Evolutionary conservation across 2,329 filamentous ascomycete genomes (phyloP), one percentile per base, ranked within the genome.

Genomic region (Fusarium tanahbumbuense): DNA sequence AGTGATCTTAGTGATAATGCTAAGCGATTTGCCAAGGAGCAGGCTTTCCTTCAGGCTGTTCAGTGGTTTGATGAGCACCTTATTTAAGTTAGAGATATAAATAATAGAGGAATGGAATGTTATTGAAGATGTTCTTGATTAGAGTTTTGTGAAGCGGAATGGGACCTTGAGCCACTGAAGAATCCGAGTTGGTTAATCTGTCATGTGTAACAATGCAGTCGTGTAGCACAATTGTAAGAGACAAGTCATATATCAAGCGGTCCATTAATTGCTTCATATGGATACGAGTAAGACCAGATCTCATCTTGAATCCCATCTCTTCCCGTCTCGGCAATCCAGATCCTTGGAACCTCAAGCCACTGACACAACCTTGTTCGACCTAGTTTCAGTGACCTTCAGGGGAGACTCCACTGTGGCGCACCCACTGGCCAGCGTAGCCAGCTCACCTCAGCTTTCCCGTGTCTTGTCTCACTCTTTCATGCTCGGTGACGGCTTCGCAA

Each of bases 21-120:
- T 59, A 81, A 87, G 75, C 88, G 86, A 79, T 94, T 89, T 77
- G 91, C 89, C 32, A 94, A 94, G 84, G 91, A 95, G 81, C 86
- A 89, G 77, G 92, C 93, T 1, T 94, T 94, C 78, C 81, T 86
- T 70, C 92, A 95, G 84, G 92, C 92, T 27, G 85, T 93, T 55
- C 80, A 84, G 61, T 96, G 92, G 91, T 94, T 95, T 75, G 86
- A 91, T 57, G 83, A 89, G 18, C 82, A 76, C 54, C 63, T 81
- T 23, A 12, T 50, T 12, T 68, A 53, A 53, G 12, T 32, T 47
- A 37, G 10, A 37, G 5, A 46, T 48, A 53, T 58, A 42, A 58
- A 13, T 6, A 58, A 37, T 20, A 53, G 13, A 25, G 30, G 27
- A 52, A 23, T n/a, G 20, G 30, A 52, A 23, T 20, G 22, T 32